Evolutionary conservation across 306 rosid species (phyloP).

Genomic region (Cicer pinnatifidum): DNA sequence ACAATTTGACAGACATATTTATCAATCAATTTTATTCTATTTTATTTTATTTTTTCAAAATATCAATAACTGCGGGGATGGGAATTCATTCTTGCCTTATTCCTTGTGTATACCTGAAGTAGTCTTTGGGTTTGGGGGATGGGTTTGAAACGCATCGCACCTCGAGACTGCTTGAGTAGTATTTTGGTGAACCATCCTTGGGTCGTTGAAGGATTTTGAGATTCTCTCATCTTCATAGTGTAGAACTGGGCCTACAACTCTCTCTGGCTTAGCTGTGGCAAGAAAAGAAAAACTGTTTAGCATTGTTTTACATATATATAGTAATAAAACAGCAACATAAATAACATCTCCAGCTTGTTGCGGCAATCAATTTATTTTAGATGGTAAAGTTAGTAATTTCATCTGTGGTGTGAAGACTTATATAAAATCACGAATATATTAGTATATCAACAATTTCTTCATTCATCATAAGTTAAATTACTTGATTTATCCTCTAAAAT

Average conservation of each 20-base stretch:
- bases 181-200: constrained; percentile 51
- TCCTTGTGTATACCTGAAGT: constrained; percentile 43
- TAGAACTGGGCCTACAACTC: constrained; percentile 65
- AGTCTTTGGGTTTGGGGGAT: constrained; percentile 45
- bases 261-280: constrained; percentile 65
- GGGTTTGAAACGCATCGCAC: constrained; percentile 47
- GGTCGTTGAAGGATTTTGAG: constrained; percentile 45
- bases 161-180: constrained; percentile 48
- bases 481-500: too few relatives aligned
- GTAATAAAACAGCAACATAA: constrained; percentile 18
- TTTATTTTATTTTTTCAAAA: too few relatives aligned
- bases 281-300: constrained; percentile 14
- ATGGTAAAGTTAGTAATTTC: neutral
- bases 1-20: too few relatives aligned
- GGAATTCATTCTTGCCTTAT: constrained; percentile 44
- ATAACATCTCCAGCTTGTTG: constrained; percentile 4
- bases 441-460: too few relatives aligned
- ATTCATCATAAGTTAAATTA: too few relatives aligned
- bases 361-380: neutral
- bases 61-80: constrained; percentile 25
- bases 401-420: neutral
- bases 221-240: constrained; percentile 56
- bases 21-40: too few relatives aligned
- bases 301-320: neutral
- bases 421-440: neutral